Conservation (phyloP, 306 rosid species). For the Cucurbita moschata region DNA sequence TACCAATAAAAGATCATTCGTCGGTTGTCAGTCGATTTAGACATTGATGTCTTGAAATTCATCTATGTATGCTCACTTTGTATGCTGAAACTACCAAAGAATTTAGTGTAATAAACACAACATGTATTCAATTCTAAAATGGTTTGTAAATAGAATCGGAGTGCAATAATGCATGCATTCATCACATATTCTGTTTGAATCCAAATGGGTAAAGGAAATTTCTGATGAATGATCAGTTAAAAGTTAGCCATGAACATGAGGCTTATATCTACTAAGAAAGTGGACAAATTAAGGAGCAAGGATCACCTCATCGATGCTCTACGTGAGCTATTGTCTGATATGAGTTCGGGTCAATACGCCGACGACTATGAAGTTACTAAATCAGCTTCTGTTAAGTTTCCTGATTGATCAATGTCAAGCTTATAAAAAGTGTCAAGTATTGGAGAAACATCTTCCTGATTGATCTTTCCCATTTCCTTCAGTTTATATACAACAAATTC, state of each 20-base stretch:
- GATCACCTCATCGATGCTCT: neutral
- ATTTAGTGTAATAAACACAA: neutral
- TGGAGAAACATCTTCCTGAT: slow-evolving; percentile 36
- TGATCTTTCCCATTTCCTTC: slow-evolving; percentile 81
- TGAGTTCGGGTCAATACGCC: neutral
- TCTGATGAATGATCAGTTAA: neutral
- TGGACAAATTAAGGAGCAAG: neutral
- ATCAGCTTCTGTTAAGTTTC: slow-evolving; percentile 63
- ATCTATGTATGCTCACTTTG: neutral
- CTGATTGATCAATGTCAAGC: slow-evolving; percentile 53
- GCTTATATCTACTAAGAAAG: neutral
- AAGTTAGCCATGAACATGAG: neutral
- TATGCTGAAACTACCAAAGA: neutral
- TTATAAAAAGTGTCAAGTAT: slow-evolving; percentile 46
- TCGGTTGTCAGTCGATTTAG: neutral
- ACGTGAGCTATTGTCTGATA: neutral
- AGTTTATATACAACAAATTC: slow-evolving; percentile 65
- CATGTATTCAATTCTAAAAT: neutral
- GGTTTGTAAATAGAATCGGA: neutral
- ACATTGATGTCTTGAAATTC: neutral
- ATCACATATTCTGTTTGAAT: neutral
- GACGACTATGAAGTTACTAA: slow-evolving; percentile 10
- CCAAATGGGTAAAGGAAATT: neutral
- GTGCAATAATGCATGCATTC: neutral
- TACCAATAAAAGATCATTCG: neutral